A percentile compares a stretch with the other conserved stretches of the same genome.
These are phyloP conservation scores for Chaetoceros tenuissimus DNA, from an alignment of 108 stramenopile genomes.

Conservation along the genomic window DNA sequence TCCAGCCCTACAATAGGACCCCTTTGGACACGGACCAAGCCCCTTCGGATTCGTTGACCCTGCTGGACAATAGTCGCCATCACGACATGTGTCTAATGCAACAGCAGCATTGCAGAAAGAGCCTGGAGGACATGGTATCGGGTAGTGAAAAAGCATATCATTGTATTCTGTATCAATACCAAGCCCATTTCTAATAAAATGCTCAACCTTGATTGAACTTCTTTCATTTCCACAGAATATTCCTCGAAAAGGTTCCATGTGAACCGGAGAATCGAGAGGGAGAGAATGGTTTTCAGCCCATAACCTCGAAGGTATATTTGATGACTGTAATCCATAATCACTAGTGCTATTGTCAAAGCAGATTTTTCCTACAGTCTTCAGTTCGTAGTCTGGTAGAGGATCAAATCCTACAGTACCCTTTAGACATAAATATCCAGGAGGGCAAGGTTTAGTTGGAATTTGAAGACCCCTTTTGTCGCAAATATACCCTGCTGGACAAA, in stretches of 20 bases:
- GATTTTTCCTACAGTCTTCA: neutral
- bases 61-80: slow-evolving; percentile 60
- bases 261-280: slow-evolving; percentile 14
- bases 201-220: no score
- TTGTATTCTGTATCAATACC: no score
- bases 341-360: neutral
- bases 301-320: slow-evolving; percentile 5
- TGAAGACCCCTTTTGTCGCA: slow-evolving; percentile 49
- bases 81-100: slow-evolving; percentile 15
- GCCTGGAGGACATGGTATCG: slow-evolving; percentile 68
- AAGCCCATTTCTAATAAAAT: no score
- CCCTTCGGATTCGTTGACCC: slow-evolving; percentile 65
- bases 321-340: slow-evolving; percentile 19
- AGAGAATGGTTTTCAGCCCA: slow-evolving; percentile 21
- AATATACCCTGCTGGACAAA: slow-evolving; percentile 63
- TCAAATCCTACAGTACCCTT: slow-evolving; percentile 27
- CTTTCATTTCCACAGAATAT: slow-evolving; percentile 20
- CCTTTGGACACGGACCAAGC: slow-evolving; percentile 71
- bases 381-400: slow-evolving; percentile 4
- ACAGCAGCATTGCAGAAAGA: slow-evolving; percentile 61
- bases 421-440: slow-evolving; percentile 57
- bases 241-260: neutral
- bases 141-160: slow-evolving; percentile 44
- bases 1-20: slow-evolving; percentile 61
- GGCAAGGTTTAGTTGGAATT: slow-evolving; percentile 34